phyloP scores from a whole-genome alignment of 208 protist genomes.

The Porcisia deanei region DNA sequence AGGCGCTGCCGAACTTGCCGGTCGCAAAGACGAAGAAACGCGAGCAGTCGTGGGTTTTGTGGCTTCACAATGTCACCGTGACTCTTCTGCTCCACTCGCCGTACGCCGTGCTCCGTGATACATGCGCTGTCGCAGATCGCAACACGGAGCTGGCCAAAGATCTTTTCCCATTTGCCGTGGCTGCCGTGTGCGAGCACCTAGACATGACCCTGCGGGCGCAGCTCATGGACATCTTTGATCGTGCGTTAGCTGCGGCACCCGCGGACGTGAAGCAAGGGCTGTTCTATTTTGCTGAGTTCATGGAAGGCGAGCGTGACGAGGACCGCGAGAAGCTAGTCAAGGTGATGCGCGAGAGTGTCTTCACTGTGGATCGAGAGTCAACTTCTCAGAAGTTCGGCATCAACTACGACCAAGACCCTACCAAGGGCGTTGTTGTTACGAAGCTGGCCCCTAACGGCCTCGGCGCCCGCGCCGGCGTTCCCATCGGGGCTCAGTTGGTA shows the following conservation, averaged over 20 bases:
- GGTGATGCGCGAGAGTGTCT: conserved; percentile 43
- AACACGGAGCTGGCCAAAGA: conserved; percentile 82
- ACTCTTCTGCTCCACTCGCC: conserved; percentile 76
- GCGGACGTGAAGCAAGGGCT: conserved; percentile 81
- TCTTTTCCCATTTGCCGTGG: conserved; percentile 85
- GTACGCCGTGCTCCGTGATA: conserved; percentile 70
- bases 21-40: conserved; percentile 77
- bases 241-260: conserved; percentile 62
- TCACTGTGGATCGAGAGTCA: conserved; percentile 57
- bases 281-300: conserved; percentile 85
- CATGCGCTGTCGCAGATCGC: conserved; percentile 48
- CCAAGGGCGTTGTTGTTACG: conserved; percentile 75
- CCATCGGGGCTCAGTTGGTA: conserved; percentile 68
- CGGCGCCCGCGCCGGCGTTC: conserved; percentile 67
- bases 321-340: conserved; percentile 48
- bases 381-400: conserved; percentile 84
- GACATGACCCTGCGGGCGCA: conserved; percentile 35
- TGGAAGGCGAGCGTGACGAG: conserved; percentile 79
- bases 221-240: conserved; percentile 78
- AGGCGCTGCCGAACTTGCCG: conserved; percentile 67
- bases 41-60: conserved; percentile 91
- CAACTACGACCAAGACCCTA: conserved; percentile 85
- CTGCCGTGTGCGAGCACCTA: conserved; percentile 63
- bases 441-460: conserved; percentile 78
- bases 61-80: conserved; percentile 83